Evolutionary conservation across 345 rosid species (phyloP).

Genomic region (Gossypium ekmanianum): DNA sequence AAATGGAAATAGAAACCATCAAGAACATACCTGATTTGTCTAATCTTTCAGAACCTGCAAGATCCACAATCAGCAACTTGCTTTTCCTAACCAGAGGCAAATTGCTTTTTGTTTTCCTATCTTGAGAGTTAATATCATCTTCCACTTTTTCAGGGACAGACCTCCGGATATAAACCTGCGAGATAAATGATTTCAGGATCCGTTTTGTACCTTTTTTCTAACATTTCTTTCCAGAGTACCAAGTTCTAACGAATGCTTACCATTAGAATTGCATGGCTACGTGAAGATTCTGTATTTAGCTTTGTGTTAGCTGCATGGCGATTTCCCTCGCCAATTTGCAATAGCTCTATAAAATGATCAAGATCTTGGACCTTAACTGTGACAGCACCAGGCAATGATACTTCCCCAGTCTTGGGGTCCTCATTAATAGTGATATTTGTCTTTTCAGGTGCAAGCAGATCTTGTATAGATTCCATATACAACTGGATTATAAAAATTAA

Average conservation of each 20-base stretch:
- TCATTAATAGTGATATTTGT: conserved; percentile 65
- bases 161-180: conserved; percentile 64
- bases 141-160: conserved; percentile 44
- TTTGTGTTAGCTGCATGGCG: conserved; percentile 88
- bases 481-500: conserved; percentile 38
- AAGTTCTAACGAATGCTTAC: conserved; percentile 33
- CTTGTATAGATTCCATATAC: conserved; percentile 91
- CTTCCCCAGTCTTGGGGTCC: conserved; percentile 81
- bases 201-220: not conserved
- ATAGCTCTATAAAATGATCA: conserved; percentile 63
- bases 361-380: conserved; percentile 55
- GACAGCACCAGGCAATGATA: conserved; percentile 70
- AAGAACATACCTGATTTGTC: conserved; percentile 74
- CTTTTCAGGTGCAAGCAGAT: conserved; percentile 84
- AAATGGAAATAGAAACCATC: not conserved
- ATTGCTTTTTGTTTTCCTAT: conserved; percentile 26
- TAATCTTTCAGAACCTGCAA: conserved; percentile 94
- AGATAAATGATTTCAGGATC: conserved; percentile 17
- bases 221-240: not conserved
- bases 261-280: conserved; percentile 93
- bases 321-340: conserved; percentile 83
- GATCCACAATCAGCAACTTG: conserved; percentile 93
- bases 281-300: conserved; percentile 92
- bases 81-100: conserved; percentile 64
- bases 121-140: conserved; percentile 31